Percentiles rank a stretch among this genome's conserved stretches.
Evolutionary conservation across 139 green algal genomes (phyloP).

Genomic region (Chlorella vulgaris): DNA sequence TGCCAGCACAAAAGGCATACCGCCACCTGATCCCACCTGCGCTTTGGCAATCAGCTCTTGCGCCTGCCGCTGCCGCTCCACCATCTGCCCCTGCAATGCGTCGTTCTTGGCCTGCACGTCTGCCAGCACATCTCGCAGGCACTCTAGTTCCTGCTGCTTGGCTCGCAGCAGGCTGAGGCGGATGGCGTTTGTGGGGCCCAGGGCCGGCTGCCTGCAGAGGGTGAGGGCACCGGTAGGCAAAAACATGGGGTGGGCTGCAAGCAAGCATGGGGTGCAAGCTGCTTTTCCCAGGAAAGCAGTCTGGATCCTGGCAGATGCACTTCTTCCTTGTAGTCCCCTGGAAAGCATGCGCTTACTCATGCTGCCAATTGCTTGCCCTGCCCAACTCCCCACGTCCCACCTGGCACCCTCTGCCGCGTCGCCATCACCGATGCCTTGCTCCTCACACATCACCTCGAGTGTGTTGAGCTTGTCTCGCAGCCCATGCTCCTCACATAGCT

Average conservation of each 20-base stretch:
- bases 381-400: too few species aligned
- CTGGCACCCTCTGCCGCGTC: constrained; percentile 11
- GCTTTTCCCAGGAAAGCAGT: too few species aligned
- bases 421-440: constrained; percentile 28
- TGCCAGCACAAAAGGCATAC: too few species aligned
- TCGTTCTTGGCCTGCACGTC: background rate
- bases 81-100: constrained; percentile 11
- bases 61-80: background rate
- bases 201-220: constrained; percentile 12
- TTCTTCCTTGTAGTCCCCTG: too few species aligned
- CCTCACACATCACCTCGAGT: constrained; percentile 36
- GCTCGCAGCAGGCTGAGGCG: constrained; percentile 21
- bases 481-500: constrained; percentile 28
- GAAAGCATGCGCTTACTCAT: too few species aligned
- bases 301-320: too few species aligned
- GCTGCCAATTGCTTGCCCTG: too few species aligned
- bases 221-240: background rate
- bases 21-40: constrained; percentile 12
- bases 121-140: constrained; percentile 17
- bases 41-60: constrained; percentile 21
- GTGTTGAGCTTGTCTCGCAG: constrained; percentile 35
- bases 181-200: constrained; percentile 23
- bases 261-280: background rate
- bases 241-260: background rate
- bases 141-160: constrained; percentile 21